Percentiles rank a stretch among this genome's conserved stretches.
These are phyloP conservation scores for Halenospora varia DNA, from an alignment of 495 filamentous ascomycete species.

Conservation along the genomic window DNA sequence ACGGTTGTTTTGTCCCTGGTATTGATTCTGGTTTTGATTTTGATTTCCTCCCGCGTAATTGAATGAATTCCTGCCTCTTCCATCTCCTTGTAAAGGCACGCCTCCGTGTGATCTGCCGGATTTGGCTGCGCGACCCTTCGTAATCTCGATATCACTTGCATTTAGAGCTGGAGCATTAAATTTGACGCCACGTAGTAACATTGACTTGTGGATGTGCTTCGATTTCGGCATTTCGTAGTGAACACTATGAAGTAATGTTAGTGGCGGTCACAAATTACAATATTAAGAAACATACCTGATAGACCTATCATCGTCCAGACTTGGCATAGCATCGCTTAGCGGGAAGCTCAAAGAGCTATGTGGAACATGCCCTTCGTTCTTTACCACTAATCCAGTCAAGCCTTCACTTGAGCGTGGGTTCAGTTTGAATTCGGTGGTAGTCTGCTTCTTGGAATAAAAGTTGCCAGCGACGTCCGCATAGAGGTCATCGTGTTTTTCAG, in stretches of 20 bases:
- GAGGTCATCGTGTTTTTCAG: slow-evolving; percentile 66
- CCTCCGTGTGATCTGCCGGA: slow-evolving; percentile 49
- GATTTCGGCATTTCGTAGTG: slow-evolving; percentile 76
- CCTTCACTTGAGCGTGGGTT: slow-evolving; percentile 71
- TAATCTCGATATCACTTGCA: slow-evolving; percentile 60
- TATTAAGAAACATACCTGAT: slow-evolving; percentile 56
- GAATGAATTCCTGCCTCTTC: slow-evolving; percentile 47
- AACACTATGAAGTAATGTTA: slow-evolving; percentile 53
- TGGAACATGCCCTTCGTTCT: slow-evolving; percentile 76
- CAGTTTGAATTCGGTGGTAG: slow-evolving; percentile 57
- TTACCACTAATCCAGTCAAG: slow-evolving; percentile 74
- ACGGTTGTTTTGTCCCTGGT: slow-evolving; percentile 6
- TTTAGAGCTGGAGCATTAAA: slow-evolving; percentile 66
- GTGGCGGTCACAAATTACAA: slow-evolving; percentile 17
- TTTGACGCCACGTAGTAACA: slow-evolving; percentile 82
- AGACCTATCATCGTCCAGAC: slow-evolving; percentile 77
- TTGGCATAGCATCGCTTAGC: slow-evolving; percentile 62
- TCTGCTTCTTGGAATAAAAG: slow-evolving; percentile 89
- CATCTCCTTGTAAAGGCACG: slow-evolving; percentile 49
- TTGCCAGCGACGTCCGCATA: slow-evolving; percentile 76
- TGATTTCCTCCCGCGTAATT: slow-evolving; percentile 33
- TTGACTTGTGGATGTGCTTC: slow-evolving; percentile 78
- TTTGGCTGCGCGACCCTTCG: slow-evolving; percentile 36
- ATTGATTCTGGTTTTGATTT: neutral
- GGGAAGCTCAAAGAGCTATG: slow-evolving; percentile 63